Evolutionary conservation across 2,329 filamentous ascomycete species (phyloP).

Genomic region (Drechmeria coniospora): DNA sequence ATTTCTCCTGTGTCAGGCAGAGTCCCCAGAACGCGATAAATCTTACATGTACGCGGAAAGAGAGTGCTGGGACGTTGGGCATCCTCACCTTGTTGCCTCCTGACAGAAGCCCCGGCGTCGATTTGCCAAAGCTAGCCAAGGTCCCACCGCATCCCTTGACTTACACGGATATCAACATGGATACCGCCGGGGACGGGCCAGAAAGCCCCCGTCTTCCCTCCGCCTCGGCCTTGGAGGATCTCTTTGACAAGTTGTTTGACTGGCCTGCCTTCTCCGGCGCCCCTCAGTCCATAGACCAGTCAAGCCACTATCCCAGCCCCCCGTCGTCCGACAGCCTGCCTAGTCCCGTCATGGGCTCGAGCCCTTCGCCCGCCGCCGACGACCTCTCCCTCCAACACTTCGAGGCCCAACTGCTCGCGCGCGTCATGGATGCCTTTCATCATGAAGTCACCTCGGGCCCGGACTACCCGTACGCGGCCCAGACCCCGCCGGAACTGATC

Average conservation of each 20-base stretch:
- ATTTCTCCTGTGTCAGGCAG: slow-evolving; percentile 22
- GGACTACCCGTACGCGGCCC: slow-evolving; percentile 22
- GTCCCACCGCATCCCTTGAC: slow-evolving; percentile 27
- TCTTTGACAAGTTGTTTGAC: slow-evolving; percentile 23
- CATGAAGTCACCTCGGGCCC: slow-evolving; percentile 17
- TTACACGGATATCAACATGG: slow-evolving; percentile 25
- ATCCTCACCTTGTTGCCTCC: slow-evolving; percentile 23
- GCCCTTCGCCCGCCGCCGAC: slow-evolving; percentile 16
- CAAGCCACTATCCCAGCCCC: slow-evolving; percentile 13
- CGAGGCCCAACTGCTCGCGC: slow-evolving; percentile 15
- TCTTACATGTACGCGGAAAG: slow-evolving; percentile 25
- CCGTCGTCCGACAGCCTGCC: slow-evolving; percentile 14
- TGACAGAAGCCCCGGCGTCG: slow-evolving; percentile 20
- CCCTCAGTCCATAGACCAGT: slow-evolving; percentile 15
- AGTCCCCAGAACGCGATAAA: slow-evolving; percentile 21
- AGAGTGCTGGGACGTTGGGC: slow-evolving; percentile 20
- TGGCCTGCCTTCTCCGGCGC: slow-evolving; percentile 19
- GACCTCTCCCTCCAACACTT: slow-evolving; percentile 17
- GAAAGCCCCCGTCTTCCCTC: slow-evolving; percentile 21
- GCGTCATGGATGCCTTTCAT: slow-evolving; percentile 20
- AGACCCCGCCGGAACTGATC: slow-evolving; percentile 22
- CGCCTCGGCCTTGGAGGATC: slow-evolving; percentile 16
- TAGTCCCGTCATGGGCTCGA: slow-evolving; percentile 18
- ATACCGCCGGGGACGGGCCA: slow-evolving; percentile 19
- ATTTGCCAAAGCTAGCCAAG: slow-evolving; percentile 21